Evolutionary conservation across 2,329 filamentous ascomycete species (phyloP).

Genomic region (Neospermospora avenae): DNA sequence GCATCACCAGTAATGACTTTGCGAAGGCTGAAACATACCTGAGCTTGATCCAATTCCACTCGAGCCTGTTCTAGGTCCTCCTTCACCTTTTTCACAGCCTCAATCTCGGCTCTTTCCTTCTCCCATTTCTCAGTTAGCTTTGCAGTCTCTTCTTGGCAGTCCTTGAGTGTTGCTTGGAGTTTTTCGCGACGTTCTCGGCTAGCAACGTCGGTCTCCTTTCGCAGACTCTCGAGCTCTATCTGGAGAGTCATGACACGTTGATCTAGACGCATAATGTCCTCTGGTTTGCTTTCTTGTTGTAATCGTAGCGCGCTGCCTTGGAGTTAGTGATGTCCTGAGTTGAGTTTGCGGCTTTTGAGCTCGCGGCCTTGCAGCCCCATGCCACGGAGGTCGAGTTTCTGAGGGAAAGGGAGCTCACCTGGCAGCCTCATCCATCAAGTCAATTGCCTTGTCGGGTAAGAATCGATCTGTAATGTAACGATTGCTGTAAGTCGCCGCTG

Average conservation of each 20-base stretch:
- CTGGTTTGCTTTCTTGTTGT: conserved; percentile 95
- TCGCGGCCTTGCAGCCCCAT: no score
- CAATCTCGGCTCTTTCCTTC: conserved; percentile 80
- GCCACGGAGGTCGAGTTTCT: neutral
- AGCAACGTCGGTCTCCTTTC: conserved; percentile 89
- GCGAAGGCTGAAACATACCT: conserved; percentile 37
- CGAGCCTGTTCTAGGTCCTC: conserved; percentile 83
- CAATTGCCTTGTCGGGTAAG: conserved; percentile 91
- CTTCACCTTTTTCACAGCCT: conserved; percentile 81
- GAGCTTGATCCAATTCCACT: conserved; percentile 81
- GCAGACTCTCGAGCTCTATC: conserved; percentile 89
- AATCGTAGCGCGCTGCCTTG: conserved; percentile 67
- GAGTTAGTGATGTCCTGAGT: neutral
- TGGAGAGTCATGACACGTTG: conserved; percentile 96
- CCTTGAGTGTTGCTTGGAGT: conserved; percentile 72
- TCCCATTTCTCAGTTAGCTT: conserved; percentile 83
- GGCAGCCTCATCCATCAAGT: conserved; percentile 87
- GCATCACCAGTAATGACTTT: neutral
- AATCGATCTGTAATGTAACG: conserved; percentile 96
- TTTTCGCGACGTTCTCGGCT: conserved; percentile 86
- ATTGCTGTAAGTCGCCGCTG: conserved; percentile 88
- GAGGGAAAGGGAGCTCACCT: conserved; percentile 36
- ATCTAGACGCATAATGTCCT: conserved; percentile 87
- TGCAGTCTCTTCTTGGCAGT: conserved; percentile 73
- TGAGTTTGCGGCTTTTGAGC: neutral